Percentiles rank a stretch among this genome's conserved stretches.
phyloP scores from a whole-genome alignment of 768 basidiomycete genomes.

The Lentinus tigrinus region DNA sequence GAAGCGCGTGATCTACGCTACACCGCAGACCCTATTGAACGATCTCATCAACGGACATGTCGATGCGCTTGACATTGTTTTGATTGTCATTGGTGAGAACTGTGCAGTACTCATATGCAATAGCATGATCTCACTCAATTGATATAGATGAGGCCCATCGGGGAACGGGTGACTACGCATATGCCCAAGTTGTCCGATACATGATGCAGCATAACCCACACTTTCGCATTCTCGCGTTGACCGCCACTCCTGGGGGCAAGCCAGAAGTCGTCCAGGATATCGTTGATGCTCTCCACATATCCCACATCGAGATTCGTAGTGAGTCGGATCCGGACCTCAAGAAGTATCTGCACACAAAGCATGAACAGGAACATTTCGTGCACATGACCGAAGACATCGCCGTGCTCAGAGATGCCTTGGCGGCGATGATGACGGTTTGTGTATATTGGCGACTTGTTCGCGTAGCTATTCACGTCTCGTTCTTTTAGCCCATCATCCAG shows the following conservation, averaged over 20 bases:
- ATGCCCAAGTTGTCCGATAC: conserved; percentile 83
- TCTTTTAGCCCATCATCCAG: conserved; percentile 36
- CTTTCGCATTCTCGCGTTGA: conserved; percentile 89
- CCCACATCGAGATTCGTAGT: conserved; percentile 90
- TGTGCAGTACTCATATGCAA: not conserved
- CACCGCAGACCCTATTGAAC: conserved; percentile 91
- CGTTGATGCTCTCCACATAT: conserved; percentile 92
- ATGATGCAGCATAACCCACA: conserved; percentile 94
- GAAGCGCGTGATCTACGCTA: conserved; percentile 92
- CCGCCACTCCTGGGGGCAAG: conserved; percentile 89
- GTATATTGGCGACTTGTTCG: not conserved
- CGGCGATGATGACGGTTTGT: conserved; percentile 71
- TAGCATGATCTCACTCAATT: not conserved
- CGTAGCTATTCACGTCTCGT: not conserved
- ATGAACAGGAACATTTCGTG: conserved; percentile 76
- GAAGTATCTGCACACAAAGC: conserved; percentile 87
- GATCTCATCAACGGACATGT: conserved; percentile 74
- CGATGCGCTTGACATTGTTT: conserved; percentile 76
- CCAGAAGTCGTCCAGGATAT: conserved; percentile 87
- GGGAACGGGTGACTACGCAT: conserved; percentile 91
- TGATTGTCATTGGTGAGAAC: conserved; percentile 79
- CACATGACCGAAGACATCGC: conserved; percentile 66
- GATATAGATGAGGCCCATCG: conserved; percentile 90
- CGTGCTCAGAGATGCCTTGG: conserved; percentile 65
- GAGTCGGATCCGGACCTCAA: conserved; percentile 87